Conservation (phyloP, 129 eudicot genomes). For the Gnaphalium uliginosum region DNA sequence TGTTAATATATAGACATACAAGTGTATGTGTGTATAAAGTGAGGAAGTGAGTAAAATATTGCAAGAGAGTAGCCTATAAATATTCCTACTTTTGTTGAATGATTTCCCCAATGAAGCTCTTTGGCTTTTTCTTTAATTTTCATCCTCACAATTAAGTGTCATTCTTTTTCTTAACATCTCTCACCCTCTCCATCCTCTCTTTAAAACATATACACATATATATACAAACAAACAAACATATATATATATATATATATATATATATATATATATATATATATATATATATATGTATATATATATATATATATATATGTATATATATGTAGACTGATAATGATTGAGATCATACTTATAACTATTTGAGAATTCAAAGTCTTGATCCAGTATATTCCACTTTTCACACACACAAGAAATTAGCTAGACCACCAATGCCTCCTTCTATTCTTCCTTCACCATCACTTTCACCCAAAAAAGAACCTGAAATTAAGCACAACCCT, state of each 20-base stretch:
- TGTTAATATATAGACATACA: neutral
- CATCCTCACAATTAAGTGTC: constrained; percentile 27
- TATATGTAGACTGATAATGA: constrained; percentile 23
- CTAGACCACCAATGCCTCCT: constrained; percentile 27
- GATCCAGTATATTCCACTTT: constrained; percentile 25
- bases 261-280: too few species aligned
- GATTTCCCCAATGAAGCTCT: constrained; percentile 34
- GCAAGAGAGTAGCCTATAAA: constrained; percentile 29
- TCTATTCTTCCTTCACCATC: constrained; percentile 24
- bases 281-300: too few species aligned
- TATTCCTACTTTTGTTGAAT: constrained; percentile 33
- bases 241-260: too few species aligned
- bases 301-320: too few species aligned
- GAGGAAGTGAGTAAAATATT: constrained; percentile 30
- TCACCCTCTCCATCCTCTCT: constrained; percentile 17
- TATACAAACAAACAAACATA: neutral
- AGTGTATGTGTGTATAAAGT: constrained; percentile 12
- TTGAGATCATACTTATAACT: constrained; percentile 18
- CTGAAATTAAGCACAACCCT: constrained; percentile 25
- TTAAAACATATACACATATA: constrained; percentile 4
- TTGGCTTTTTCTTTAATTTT: constrained; percentile 47
- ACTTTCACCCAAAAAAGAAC: constrained; percentile 24
- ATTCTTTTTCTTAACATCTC: constrained; percentile 37
- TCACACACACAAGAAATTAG: neutral
- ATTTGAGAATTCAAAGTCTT: constrained; percentile 28